Base-by-base conservation (phyloP, 2,329 filamentous ascomycete genomes). In the Acarospora socialis region DNA sequence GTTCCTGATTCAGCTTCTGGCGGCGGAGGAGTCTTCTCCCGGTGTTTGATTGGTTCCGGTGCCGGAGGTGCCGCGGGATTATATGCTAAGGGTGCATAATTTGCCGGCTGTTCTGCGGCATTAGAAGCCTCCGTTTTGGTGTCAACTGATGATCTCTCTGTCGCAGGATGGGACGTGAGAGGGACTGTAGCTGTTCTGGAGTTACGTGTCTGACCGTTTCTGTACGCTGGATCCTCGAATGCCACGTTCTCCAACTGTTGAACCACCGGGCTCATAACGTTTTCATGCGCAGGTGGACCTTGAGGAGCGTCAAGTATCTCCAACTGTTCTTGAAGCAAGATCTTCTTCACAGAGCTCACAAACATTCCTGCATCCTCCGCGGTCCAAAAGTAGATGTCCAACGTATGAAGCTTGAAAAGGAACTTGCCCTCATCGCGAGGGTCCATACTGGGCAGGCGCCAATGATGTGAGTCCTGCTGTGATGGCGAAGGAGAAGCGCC, bases 21-120 rank as follows among this genome's bases (percentile, higher is more conserved):
- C 8, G 73, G 73, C 5, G 73, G 73, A 2, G 73, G 73, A 3
- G 73, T 77, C 54, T 75, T 74, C 50, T 77, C 72, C n/a, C 73
- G 65, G 43, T 73, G 65, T 24, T 66, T 60, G 32, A 77, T 73
- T 2, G 69, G 70, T 46, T 77, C 73, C 5, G 73, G 73, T 0
- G 70, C 71, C n/a, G 70, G 60, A 14, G 73, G 73, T 4, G 73
- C 72, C 7, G 73, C 71, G 10, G 73, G 73, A 42, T 77, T 77
- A 46, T 77, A 77, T n/a, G 69, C 66, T 38, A 73, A 57, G 3
- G 69, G 68, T 2, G 62, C 50, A 37, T 59, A 65, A 41, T 48
- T 53, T 21, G 51, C 46, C 26, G 51, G 41, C 19, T 48, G 40
- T 38, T 47, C 44, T 27, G 48, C 42, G 17, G 48, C 31, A 7